A percentile compares a stretch with the other conserved stretches of the same genome.
Evolutionary conservation across 2,329 filamentous ascomycete species (phyloP).

Genomic region (Laburnicola sp.): DNA sequence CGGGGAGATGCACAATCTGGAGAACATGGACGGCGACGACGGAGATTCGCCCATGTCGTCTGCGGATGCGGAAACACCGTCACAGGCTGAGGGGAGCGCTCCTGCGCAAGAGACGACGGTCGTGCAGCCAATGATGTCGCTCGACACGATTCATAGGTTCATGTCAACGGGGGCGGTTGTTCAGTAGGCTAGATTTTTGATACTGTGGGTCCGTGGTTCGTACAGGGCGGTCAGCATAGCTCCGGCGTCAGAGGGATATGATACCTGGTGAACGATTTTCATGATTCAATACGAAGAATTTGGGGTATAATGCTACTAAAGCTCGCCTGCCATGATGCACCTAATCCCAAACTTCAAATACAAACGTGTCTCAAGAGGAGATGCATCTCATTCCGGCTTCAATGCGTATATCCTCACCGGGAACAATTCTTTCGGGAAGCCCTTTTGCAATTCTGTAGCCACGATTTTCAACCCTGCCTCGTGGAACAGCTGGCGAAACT

Average conservation of each 20-base stretch:
- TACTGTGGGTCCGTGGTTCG: not conserved
- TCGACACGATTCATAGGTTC: slow-evolving; percentile 30
- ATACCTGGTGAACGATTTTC: not conserved
- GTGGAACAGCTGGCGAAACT: slow-evolving; percentile 70
- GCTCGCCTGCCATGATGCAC: not conserved
- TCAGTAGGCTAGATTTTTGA: not conserved
- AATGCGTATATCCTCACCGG: slow-evolving; percentile 80
- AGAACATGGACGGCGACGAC: not conserved
- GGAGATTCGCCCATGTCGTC: slow-evolving; percentile 10
- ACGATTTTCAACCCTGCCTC: slow-evolving; percentile 66
- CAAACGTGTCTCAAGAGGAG: not conserved
- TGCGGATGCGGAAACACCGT: not conserved
- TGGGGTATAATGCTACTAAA: slow-evolving; percentile 3
- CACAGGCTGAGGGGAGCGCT: not conserved
- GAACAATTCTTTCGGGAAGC: slow-evolving; percentile 69
- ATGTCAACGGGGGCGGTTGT: slow-evolving; percentile 25
- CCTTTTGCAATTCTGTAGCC: slow-evolving; percentile 50
- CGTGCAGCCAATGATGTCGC: slow-evolving; percentile 24
- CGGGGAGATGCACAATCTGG: slow-evolving; percentile 17
- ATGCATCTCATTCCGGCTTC: slow-evolving; percentile 51
- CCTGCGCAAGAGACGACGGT: slow-evolving; percentile 19
- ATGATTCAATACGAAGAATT: not conserved
- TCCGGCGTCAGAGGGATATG: slow-evolving; percentile 6
- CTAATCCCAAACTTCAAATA: not conserved
- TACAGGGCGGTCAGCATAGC: not conserved